Evolutionary conservation across 2,329 filamentous ascomycete species (phyloP).

Genomic region (Penicillium sp.): DNA sequence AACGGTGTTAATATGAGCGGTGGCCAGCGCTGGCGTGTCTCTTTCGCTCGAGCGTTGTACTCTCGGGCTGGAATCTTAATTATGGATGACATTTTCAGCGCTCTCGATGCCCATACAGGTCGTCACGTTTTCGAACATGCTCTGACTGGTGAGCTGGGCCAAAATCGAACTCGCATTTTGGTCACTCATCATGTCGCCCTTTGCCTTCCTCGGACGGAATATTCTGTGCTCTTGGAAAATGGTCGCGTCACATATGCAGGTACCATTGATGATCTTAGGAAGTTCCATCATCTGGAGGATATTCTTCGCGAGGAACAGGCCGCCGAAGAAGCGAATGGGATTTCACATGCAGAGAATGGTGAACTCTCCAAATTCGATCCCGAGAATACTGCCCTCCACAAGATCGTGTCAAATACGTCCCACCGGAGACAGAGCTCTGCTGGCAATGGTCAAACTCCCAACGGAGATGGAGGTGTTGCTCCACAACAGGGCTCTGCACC

Average conservation of each 20-base stretch:
- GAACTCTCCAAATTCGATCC: slow-evolving; percentile 11
- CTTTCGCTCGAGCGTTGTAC: slow-evolving; percentile 74
- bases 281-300: slow-evolving; percentile 40
- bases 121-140: slow-evolving; percentile 75
- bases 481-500: slow-evolving; percentile 35
- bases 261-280: slow-evolving; percentile 56
- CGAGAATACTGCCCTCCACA: slow-evolving; percentile 22
- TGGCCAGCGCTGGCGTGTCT: slow-evolving; percentile 78
- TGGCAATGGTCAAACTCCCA: slow-evolving; percentile 12
- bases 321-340: slow-evolving; percentile 42
- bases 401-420: slow-evolving; percentile 22
- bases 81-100: slow-evolving; percentile 78
- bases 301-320: slow-evolving; percentile 41
- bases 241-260: slow-evolving; percentile 64
- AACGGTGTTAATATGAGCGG: slow-evolving; percentile 82
- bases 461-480: slow-evolving; percentile 17
- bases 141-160: slow-evolving; percentile 65
- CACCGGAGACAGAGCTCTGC: slow-evolving; percentile 8
- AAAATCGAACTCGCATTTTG: slow-evolving; percentile 68
- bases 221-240: slow-evolving; percentile 68
- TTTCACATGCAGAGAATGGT: slow-evolving; percentile 7
- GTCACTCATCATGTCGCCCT: slow-evolving; percentile 77
- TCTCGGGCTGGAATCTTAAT: slow-evolving; percentile 72
- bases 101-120: slow-evolving; percentile 76
- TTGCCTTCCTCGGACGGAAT: slow-evolving; percentile 67